Evolutionary conservation across 441 rosid genomes (phyloP).

Genomic region (Adansonia rubrostipa): DNA sequence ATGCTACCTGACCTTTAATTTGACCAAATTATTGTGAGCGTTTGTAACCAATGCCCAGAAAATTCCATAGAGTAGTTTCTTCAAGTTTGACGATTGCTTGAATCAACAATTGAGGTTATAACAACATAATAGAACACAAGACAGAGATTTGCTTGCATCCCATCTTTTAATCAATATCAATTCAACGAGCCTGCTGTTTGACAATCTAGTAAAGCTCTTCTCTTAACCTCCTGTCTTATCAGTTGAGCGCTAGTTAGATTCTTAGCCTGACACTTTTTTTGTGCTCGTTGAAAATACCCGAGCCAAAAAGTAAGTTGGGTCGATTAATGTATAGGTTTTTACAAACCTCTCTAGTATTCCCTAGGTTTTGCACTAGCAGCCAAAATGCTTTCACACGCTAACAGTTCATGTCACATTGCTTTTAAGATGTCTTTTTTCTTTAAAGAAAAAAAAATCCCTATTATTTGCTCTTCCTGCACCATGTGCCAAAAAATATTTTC

Average conservation of each 20-base stretch:
- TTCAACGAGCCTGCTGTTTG: not conserved
- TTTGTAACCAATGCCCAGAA: not conserved
- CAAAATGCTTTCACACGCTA: conserved; percentile 16
- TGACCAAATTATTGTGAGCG: not conserved
- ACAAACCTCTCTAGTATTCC: not conserved
- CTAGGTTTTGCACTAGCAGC: not conserved
- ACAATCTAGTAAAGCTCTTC: not conserved
- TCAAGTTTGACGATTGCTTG: not conserved
- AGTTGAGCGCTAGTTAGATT: not conserved
- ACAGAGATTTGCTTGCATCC: not conserved
- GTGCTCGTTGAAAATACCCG: not conserved
- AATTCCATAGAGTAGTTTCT: not conserved
- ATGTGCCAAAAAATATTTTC: not conserved
- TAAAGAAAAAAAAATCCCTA: not conserved
- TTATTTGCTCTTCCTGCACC: not conserved
- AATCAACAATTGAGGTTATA: not conserved
- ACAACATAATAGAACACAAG: not conserved
- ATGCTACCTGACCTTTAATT: not conserved
- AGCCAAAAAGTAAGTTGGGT: not conserved
- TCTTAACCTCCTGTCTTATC: not conserved
- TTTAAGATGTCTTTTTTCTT: not conserved
- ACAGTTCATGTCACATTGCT: not conserved
- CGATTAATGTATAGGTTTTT: not conserved
- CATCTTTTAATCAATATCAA: not conserved
- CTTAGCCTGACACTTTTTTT: not conserved